Evolutionary conservation across 371 early-diverging fungal genomes (phyloP).

Genomic region (Mucor piriformis): DNA sequence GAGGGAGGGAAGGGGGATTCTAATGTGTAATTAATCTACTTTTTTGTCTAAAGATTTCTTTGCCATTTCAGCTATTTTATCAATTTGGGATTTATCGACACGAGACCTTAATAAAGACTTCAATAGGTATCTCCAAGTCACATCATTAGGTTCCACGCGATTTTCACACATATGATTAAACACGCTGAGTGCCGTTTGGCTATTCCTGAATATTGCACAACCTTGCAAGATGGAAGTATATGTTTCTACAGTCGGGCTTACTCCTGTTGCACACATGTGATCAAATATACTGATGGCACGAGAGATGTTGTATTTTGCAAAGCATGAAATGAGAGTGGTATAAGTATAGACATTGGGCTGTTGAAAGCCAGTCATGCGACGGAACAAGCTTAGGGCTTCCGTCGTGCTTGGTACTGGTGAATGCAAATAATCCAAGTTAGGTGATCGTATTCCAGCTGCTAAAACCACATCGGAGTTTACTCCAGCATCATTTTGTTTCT

Average conservation of each 20-base stretch:
- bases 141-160: constrained; percentile 34
- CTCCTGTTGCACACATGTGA: constrained; percentile 41
- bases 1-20: background rate
- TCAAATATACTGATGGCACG: constrained; percentile 41
- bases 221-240: constrained; percentile 50
- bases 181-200: constrained; percentile 29
- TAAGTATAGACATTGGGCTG: constrained; percentile 50
- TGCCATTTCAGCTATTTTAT: constrained; percentile 33
- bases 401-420: constrained; percentile 22
- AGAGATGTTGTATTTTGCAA: constrained; percentile 40
- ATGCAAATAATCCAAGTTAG: constrained; percentile 7
- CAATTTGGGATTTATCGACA: constrained; percentile 34
- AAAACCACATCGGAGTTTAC: constrained; percentile 13
- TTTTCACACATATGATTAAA: constrained; percentile 46
- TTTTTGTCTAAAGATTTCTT: constrained; percentile 17
- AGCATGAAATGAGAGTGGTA: constrained; percentile 51
- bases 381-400: constrained; percentile 38
- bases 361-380: constrained; percentile 41
- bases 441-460: constrained; percentile 24
- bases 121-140: constrained; percentile 47
- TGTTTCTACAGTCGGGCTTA: constrained; percentile 40
- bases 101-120: constrained; percentile 41
- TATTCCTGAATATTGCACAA: constrained; percentile 47
- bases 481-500: background rate
- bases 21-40: constrained; percentile 2